These are phyloP conservation scores for Blastobotrys apis DNA, from an alignment of 1,139 yeast species.

Conservation along the genomic window DNA sequence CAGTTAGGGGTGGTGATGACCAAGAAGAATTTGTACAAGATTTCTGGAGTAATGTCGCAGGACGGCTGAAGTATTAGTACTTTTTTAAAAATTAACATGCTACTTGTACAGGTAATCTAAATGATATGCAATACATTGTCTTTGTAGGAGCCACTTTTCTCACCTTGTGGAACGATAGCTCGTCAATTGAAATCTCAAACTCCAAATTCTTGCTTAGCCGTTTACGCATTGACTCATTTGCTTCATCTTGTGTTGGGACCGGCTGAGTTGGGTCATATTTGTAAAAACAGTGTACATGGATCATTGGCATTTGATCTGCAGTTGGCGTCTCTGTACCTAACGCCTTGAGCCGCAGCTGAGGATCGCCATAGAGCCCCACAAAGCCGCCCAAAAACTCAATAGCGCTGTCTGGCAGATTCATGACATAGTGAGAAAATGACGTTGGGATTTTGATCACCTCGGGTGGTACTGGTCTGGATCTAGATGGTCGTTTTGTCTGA, in stretches of 20 bases:
- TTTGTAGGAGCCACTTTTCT: slow-evolving; percentile 95
- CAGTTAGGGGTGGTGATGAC: slow-evolving; percentile 50
- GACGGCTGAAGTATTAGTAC: slow-evolving; percentile 31
- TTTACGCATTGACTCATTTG: slow-evolving; percentile 57
- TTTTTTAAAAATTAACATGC: slow-evolving; percentile 38
- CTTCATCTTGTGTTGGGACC: slow-evolving; percentile 61
- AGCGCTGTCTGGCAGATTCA: slow-evolving; percentile 96
- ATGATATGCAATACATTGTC: slow-evolving; percentile 89
- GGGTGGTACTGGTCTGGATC: slow-evolving; percentile 24
- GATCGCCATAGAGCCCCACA: slow-evolving; percentile 57
- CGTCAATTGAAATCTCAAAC: slow-evolving; percentile 42
- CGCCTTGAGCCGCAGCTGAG: slow-evolving; percentile 34
- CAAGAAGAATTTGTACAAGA: slow-evolving; percentile 45
- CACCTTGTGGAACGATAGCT: slow-evolving; percentile 69
- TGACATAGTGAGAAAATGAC: slow-evolving; percentile 68
- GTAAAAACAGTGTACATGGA: slow-evolving; percentile 91
- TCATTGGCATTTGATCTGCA: slow-evolving; percentile 51
- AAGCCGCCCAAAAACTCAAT: slow-evolving; percentile 76
- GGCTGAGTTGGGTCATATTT: slow-evolving; percentile 71
- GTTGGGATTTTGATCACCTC: slow-evolving; percentile 46
- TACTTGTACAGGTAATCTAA: slow-evolving; percentile 69
- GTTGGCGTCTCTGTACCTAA: slow-evolving; percentile 23
- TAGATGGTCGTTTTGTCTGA: slow-evolving; percentile 21
- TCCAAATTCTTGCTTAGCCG: slow-evolving; percentile 55
- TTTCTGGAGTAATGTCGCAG: slow-evolving; percentile 48